These are phyloP conservation scores for Alternaria postmessia DNA, from an alignment of 2,329 filamentous ascomycete species.

Conservation along the genomic window DNA sequence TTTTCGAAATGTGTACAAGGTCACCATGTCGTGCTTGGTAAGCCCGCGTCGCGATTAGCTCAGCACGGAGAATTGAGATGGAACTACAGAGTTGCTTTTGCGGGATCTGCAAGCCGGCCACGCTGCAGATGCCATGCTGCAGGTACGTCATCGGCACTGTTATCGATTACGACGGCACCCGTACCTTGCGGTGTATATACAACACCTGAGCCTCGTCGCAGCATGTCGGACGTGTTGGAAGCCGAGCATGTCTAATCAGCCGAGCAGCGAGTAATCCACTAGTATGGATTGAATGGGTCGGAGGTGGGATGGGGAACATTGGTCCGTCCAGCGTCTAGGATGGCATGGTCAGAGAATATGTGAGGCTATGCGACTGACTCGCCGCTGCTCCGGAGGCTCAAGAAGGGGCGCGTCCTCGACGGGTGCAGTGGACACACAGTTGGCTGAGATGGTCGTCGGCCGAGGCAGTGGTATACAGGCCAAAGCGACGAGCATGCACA, in stretches of 20 bases:
- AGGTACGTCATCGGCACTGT: conserved; percentile 5
- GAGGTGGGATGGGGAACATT: background rate
- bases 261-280: background rate
- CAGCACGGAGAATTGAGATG: conserved; percentile 1
- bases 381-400: background rate
- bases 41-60: background rate
- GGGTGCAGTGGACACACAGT: background rate
- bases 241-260: background rate
- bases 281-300: background rate
- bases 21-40: background rate
- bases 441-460: background rate
- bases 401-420: background rate
- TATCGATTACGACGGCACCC: background rate
- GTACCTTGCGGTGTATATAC: background rate
- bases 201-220: background rate
- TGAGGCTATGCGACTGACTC: conserved; percentile 2
- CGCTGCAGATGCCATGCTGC: background rate
- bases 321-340: background rate
- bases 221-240: background rate
- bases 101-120: background rate
- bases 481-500: background rate
- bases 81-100: background rate
- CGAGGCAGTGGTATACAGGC: background rate
- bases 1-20: background rate
- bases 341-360: background rate